Percentiles rank a stretch among this genome's conserved stretches.
phyloP scores from a whole-genome alignment of 2,329 filamentous ascomycete species.

The Phialemoniopsis sp. region DNA sequence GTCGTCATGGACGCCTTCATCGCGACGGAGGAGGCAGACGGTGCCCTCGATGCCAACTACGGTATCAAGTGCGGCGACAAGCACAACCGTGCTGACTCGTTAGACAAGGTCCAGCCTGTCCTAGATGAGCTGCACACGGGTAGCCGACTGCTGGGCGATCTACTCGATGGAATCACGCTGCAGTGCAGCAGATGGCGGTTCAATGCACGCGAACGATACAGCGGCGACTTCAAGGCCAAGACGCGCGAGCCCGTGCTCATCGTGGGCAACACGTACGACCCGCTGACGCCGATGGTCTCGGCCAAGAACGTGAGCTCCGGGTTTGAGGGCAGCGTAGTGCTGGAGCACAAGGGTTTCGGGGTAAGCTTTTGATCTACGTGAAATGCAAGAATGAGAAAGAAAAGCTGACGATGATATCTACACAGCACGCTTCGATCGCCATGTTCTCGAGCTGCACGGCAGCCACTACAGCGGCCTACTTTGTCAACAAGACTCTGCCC shows the following conservation, averaged over 20 bases:
- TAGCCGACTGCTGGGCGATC: constrained; percentile 12
- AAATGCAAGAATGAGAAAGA: not conserved
- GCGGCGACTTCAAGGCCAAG: constrained; percentile 13
- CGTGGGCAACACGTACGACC: constrained; percentile 20
- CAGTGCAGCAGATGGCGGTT: constrained; percentile 21
- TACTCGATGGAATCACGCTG: constrained; percentile 7
- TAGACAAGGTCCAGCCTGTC: constrained; percentile 1
- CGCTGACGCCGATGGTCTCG: constrained; percentile 21
- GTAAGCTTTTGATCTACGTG: constrained; percentile 6
- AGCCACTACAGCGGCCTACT: constrained; percentile 21
- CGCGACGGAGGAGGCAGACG: not conserved
- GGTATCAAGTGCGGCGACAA: constrained; percentile 10
- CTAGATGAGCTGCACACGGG: constrained; percentile 6
- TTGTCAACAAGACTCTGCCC: constrained; percentile 26
- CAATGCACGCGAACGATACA: constrained; percentile 17
- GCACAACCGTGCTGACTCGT: not conserved
- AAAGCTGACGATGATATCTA: not conserved
- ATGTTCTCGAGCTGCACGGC: constrained; percentile 24
- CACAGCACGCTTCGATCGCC: constrained; percentile 2
- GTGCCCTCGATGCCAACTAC: not conserved
- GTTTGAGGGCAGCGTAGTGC: constrained; percentile 20
- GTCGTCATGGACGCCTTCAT: not conserved
- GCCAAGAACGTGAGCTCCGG: constrained; percentile 18
- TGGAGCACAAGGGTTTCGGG: constrained; percentile 17
- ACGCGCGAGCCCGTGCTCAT: constrained; percentile 20